Conservation (phyloP, 495 filamentous ascomycete species). For the Hyaloscypha finlandica region DNA sequence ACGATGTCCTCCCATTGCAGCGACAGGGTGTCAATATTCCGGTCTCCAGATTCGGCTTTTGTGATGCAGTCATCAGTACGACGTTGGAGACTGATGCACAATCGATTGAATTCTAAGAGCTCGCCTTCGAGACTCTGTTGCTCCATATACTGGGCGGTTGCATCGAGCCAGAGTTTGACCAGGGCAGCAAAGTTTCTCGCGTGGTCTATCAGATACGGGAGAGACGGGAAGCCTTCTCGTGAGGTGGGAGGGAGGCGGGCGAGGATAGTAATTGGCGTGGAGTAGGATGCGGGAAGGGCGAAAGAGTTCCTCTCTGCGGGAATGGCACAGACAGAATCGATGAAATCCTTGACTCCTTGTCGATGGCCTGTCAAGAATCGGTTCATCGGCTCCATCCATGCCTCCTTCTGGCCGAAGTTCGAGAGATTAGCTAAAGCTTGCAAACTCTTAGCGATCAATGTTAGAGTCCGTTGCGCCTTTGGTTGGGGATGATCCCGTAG, state of each 20-base stretch:
- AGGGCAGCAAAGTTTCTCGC: slow-evolving; percentile 86
- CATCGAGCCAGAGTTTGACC: slow-evolving; percentile 83
- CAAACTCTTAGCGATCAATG: slow-evolving; percentile 92
- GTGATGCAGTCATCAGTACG: slow-evolving; percentile 73
- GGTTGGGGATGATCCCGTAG: slow-evolving; percentile 83
- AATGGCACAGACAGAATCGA: slow-evolving; percentile 84
- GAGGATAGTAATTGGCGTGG: slow-evolving; percentile 89
- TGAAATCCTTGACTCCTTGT: slow-evolving; percentile 80
- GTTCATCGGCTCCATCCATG: slow-evolving; percentile 99
- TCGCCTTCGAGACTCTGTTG: slow-evolving; percentile 60
- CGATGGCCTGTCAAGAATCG: slow-evolving; percentile 63
- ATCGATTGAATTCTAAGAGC: slow-evolving; percentile 68
- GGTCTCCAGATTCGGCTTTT: slow-evolving; percentile 66
- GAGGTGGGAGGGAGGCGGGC: slow-evolving; percentile 78
- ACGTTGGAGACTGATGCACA: slow-evolving; percentile 70
- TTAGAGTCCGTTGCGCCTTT: slow-evolving; percentile 86
- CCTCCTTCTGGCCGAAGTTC: slow-evolving; percentile 91
- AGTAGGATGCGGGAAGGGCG: slow-evolving; percentile 81
- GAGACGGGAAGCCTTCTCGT: slow-evolving; percentile 89
- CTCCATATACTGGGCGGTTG: slow-evolving; percentile 41
- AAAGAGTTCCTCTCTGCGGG: slow-evolving; percentile 65
- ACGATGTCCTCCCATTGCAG: slow-evolving; percentile 31
- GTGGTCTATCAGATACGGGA: slow-evolving; percentile 93
- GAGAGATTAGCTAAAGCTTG: slow-evolving; percentile 94
- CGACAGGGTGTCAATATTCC: slow-evolving; percentile 21